A percentile compares a stretch with the other conserved stretches of the same genome.
These are phyloP conservation scores for Hibiscus tridactylites DNA, from an alignment of 345 rosid species.

Conservation along the genomic window DNA sequence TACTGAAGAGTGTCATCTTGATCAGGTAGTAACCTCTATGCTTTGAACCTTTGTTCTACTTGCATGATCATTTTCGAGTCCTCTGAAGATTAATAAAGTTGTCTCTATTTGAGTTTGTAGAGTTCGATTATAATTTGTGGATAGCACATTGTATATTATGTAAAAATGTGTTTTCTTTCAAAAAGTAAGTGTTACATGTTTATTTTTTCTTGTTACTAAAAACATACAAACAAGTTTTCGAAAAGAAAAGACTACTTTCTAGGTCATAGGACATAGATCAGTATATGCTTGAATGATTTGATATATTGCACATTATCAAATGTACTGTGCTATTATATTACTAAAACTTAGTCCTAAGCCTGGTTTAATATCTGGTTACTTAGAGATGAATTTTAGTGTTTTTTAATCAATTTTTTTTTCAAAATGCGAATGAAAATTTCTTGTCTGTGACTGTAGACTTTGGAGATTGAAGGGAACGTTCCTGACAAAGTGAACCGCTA, in stretches of 20 bases:
- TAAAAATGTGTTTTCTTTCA: not conserved
- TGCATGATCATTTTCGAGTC: not conserved
- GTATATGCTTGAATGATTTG: not conserved
- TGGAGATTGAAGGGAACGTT: slow-evolving; percentile 51
- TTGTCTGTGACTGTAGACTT: slow-evolving; percentile 38
- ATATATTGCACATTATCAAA: not conserved
- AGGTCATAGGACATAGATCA: not conserved
- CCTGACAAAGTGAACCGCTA: slow-evolving; percentile 48
- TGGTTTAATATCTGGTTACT: not conserved
- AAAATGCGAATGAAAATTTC: not conserved
- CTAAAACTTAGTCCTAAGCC: not conserved
- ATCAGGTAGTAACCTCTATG: slow-evolving; percentile 38
- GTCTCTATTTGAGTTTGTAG: not conserved
- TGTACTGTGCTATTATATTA: not conserved
- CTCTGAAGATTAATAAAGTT: not conserved
- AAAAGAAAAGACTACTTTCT: not conserved
- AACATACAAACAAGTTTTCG: not conserved
- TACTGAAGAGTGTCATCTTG: slow-evolving; percentile 54
- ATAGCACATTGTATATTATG: not conserved
- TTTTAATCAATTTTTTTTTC: not conserved
- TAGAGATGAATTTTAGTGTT: not conserved
- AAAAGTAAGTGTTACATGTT: too few species aligned
- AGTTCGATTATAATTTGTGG: not conserved
- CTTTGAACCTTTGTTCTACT: not conserved
- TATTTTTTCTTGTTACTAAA: not conserved